These are phyloP conservation scores for Leccinum sublutescens DNA, from an alignment of 768 basidiomycete genomes.

Conservation along the genomic window DNA sequence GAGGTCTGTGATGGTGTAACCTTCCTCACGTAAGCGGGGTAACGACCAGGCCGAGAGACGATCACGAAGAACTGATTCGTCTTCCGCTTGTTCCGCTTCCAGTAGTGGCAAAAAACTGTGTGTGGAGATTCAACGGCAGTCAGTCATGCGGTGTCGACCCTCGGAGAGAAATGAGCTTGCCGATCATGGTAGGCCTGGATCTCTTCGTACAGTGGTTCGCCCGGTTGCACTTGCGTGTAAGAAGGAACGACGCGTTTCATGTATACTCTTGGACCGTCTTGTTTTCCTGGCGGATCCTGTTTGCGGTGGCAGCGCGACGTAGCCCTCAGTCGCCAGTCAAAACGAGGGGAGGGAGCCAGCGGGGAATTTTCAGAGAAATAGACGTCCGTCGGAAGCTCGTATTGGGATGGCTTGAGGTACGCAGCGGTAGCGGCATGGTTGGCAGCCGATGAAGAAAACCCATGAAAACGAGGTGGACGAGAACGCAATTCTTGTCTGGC, in stretches of 20 bases:
- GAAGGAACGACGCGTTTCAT: conserved; percentile 41
- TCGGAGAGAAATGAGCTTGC: conserved; percentile 34
- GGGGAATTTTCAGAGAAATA: conserved; percentile 33
- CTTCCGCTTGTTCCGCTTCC: conserved; percentile 62
- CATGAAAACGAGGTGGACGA: neutral
- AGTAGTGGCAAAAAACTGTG: conserved; percentile 48
- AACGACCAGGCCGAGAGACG: conserved; percentile 70
- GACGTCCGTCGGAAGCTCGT: conserved; percentile 25
- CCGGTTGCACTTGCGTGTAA: conserved; percentile 30
- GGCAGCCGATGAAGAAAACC: conserved; percentile 19
- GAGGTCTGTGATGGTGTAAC: conserved; percentile 68
- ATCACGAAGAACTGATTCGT: conserved; percentile 55
- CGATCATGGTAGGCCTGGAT: conserved; percentile 53
- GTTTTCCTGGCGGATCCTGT: conserved; percentile 12
- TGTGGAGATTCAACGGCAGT: neutral
- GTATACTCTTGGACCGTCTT: conserved; percentile 22
- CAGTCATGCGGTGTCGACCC: neutral
- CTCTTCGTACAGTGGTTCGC: conserved; percentile 47
- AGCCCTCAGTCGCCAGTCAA: conserved; percentile 63
- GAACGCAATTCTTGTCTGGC: conserved; percentile 7
- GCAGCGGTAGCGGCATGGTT: conserved; percentile 7
- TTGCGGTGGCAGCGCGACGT: conserved; percentile 38
- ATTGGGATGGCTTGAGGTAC: conserved; percentile 13
- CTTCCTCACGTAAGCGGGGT: conserved; percentile 59
- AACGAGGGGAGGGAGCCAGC: conserved; percentile 35